Evolutionary conservation across 768 basidiomycete species (phyloP).

Genomic region (Suillus tomentosus): DNA sequence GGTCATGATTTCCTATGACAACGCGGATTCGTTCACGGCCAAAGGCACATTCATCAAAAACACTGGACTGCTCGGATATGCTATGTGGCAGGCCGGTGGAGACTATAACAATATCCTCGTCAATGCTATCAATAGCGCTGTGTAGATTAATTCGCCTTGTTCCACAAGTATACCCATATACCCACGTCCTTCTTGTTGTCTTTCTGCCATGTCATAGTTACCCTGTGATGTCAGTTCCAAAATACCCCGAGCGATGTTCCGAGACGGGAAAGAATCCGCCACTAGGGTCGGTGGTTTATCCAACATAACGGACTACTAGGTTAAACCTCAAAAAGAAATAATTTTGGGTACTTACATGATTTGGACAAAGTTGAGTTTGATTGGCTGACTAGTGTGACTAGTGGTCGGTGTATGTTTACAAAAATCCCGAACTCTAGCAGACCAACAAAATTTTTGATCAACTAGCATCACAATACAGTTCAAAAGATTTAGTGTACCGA

Average conservation of each 20-base stretch:
- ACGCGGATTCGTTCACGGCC: conserved; percentile 55
- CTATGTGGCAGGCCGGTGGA: conserved; percentile 68
- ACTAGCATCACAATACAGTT: neutral
- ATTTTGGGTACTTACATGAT: neutral
- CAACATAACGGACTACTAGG: neutral
- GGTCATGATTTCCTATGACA: conserved; percentile 67
- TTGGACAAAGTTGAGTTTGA: neutral
- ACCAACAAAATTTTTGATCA: too few relatives aligned
- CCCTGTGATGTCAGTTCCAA: conserved; percentile 13
- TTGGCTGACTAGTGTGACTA: neutral
- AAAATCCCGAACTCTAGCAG: too few relatives aligned
- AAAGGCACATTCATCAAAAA: conserved; percentile 60
- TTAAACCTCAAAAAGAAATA: neutral
- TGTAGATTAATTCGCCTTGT: conserved; percentile 4
- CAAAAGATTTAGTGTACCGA: neutral
- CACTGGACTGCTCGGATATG: conserved; percentile 56
- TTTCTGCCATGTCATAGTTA: neutral
- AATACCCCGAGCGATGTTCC: neutral
- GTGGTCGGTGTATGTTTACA: neutral
- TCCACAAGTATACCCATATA: neutral
- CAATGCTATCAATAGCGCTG: conserved; percentile 46
- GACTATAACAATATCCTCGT: conserved; percentile 59
- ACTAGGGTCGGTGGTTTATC: neutral
- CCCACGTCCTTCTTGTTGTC: neutral
- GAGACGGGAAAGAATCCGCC: neutral